phyloP scores from a whole-genome alignment of 371 early-diverging fungal genomes.

The Mucor plumbeus region DNA sequence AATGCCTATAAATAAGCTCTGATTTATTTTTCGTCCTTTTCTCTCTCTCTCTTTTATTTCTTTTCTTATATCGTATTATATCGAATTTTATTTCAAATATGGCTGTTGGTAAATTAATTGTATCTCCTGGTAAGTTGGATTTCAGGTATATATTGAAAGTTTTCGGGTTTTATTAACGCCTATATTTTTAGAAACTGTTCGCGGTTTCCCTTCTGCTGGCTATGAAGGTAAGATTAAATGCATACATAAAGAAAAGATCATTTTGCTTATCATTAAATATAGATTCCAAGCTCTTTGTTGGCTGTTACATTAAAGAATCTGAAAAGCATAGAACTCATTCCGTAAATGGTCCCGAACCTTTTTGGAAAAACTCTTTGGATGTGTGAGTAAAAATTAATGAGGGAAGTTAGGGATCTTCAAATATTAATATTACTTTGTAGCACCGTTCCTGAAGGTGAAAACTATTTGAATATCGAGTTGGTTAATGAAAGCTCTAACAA shows the following conservation, averaged over 20 bases:
- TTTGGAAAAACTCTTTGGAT: conserved; percentile 25
- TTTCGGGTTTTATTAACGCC: not conserved
- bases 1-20: conserved; percentile 3
- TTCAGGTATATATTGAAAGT: not conserved
- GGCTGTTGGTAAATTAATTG: conserved; percentile 32
- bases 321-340: conserved; percentile 36
- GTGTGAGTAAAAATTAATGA: conserved; percentile 19
- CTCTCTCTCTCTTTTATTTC: not conserved
- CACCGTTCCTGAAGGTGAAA: conserved; percentile 28
- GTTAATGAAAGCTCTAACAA: conserved; percentile 28
- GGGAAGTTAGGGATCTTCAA: not conserved
- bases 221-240: conserved; percentile 9
- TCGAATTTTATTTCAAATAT: conserved; percentile 10
- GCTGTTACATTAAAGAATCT: conserved; percentile 25
- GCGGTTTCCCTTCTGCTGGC: conserved; percentile 19
- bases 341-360: conserved; percentile 16
- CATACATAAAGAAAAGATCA: not conserved
- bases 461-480: conserved; percentile 25
- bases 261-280: not conserved
- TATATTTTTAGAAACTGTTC: conserved; percentile 23
- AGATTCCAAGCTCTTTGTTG: conserved; percentile 31
- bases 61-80: conserved; percentile 8
- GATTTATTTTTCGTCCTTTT: not conserved
- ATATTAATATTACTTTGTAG: conserved; percentile 12
- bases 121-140: conserved; percentile 26